Evolutionary conservation across 2,329 filamentous ascomycete species (phyloP).

Genomic region (Boeremia lycopersici): DNA sequence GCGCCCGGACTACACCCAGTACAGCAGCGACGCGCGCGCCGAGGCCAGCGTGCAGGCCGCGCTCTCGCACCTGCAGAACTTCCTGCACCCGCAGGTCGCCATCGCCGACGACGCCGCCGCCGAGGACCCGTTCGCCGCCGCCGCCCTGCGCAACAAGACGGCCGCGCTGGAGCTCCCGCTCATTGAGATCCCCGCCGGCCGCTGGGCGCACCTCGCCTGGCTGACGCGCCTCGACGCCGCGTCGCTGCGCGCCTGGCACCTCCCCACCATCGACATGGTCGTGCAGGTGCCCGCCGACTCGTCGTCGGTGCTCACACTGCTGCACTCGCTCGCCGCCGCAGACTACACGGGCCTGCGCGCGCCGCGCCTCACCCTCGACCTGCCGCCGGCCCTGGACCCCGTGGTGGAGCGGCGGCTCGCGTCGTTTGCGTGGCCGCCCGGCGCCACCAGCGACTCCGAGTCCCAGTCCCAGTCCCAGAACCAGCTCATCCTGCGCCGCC

Average conservation of each 20-base stretch:
- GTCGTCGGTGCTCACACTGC: conserved; percentile 77
- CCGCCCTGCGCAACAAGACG: conserved; percentile 63
- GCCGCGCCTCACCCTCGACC: conserved; percentile 82
- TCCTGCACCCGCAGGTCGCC: conserved; percentile 77
- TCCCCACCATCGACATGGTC: conserved; percentile 78
- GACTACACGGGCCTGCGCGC: conserved; percentile 74
- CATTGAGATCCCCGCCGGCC: conserved; percentile 73
- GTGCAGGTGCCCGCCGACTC: conserved; percentile 75
- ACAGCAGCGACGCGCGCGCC: conserved; percentile 74
- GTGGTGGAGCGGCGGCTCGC: conserved; percentile 63
- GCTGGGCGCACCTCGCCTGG: conserved; percentile 72
- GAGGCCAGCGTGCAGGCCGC: conserved; percentile 67
- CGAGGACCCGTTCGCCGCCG: conserved; percentile 73
- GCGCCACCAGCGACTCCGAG: too few relatives aligned
- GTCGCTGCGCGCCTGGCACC: conserved; percentile 78
- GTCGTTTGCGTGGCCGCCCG: too few relatives aligned
- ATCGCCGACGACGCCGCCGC: conserved; percentile 70
- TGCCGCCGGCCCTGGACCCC: conserved; percentile 73
- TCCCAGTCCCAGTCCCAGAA: too few relatives aligned
- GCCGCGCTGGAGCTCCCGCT: conserved; percentile 63
- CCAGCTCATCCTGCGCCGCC: conserved; percentile 72
- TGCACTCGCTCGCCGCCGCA: conserved; percentile 75
- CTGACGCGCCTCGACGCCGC: conserved; percentile 76
- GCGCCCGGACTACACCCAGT: conserved; percentile 72
- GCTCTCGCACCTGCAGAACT: conserved; percentile 72